Base-by-base conservation (phyloP, 352 stramenopile genomes). In the Phytophthora chlamydospora region DNA sequence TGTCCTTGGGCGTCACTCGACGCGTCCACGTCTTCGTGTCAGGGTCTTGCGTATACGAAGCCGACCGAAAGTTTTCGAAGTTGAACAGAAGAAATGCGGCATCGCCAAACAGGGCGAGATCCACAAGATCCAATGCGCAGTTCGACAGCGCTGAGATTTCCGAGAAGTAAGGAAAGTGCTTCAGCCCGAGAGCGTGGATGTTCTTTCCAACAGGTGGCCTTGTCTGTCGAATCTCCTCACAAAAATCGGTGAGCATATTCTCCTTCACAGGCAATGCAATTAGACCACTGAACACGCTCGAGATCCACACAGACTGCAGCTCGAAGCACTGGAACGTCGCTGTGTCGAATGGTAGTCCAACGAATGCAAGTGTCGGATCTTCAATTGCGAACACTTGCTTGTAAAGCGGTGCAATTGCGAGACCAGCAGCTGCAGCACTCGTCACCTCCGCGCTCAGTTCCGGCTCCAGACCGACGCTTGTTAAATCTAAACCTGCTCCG, bases 241-340 rank as follows among this genome's bases (percentile, higher is more conserved):
- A 58, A n/a, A 83, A 79, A 38, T 67, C 57, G 3, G 63, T 48
- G 35, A 78, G 73, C 78, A 88, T 86, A 21, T 71, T 56, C 43
- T 71, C 45, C 40, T 77, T 76, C 10, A 69, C 57, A 4, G 78
- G 73, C 14, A 88, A 46, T 4, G 32, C 1, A 4, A 38, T 19
- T 0, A 21, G 32, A 1, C 65, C 68, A 16, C 43, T 45, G 49
- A 83, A 88, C 11, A 88, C 71, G 1, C 44, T 49, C 2, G 72
- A 62, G 6, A 73, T 43, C 78, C 76, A 88, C 52, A 76, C 73
- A 16, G 71, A 62, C 45, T 88, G 78, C 10, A 86, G 41, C 57
- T 88, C 78, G 55, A 86, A 88, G 43, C 62, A 85, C 7, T 73
- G 57, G 42, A 88, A 88, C 21, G 76, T 76, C 19, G 85, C 50